These are phyloP conservation scores for Psilocybe tampanensis DNA, from an alignment of 768 basidiomycete genomes.

Conservation along the genomic window DNA sequence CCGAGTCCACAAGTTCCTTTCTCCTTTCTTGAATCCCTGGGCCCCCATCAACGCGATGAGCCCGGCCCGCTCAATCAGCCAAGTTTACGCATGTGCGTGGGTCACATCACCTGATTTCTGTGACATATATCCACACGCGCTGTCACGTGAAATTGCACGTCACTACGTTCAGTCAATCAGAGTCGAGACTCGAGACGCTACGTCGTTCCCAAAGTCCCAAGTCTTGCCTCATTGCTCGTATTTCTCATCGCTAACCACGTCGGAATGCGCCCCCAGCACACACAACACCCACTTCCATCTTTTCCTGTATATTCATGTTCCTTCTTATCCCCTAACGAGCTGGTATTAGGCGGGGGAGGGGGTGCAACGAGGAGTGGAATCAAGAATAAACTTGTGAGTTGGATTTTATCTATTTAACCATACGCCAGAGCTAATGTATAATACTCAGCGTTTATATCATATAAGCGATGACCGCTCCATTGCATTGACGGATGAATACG, in stretches of 20 bases:
- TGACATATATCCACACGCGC: background rate
- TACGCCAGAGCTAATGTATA: background rate
- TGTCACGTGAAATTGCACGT: conserved; percentile 2
- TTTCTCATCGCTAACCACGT: background rate
- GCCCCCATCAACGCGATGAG: too few relatives aligned
- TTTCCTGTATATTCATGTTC: conserved; percentile 91
- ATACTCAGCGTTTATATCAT: conserved; percentile 65
- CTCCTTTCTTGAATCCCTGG: conserved; percentile 6
- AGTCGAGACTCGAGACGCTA: background rate
- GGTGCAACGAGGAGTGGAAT: conserved; percentile 87
- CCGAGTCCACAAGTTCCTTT: background rate
- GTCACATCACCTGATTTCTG: background rate
- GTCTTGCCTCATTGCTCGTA: too few relatives aligned
- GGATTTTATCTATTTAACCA: background rate
- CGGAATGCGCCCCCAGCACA: conserved; percentile 80
- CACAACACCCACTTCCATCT: conserved; percentile 68
- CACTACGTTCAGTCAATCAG: background rate
- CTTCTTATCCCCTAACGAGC: conserved; percentile 69
- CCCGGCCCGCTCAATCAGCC: background rate
- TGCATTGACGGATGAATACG: conserved; percentile 64
- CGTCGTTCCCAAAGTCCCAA: background rate
- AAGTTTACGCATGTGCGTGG: background rate
- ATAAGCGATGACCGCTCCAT: conserved; percentile 56
- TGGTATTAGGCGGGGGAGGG: conserved; percentile 90
- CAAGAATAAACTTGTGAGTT: conserved; percentile 88